A percentile compares a stretch with the other conserved stretches of the same genome.
These are phyloP conservation scores for Marchantia paleacea DNA, from an alignment of 225 moss, liverwort and hornwort species.

Conservation along the genomic window DNA sequence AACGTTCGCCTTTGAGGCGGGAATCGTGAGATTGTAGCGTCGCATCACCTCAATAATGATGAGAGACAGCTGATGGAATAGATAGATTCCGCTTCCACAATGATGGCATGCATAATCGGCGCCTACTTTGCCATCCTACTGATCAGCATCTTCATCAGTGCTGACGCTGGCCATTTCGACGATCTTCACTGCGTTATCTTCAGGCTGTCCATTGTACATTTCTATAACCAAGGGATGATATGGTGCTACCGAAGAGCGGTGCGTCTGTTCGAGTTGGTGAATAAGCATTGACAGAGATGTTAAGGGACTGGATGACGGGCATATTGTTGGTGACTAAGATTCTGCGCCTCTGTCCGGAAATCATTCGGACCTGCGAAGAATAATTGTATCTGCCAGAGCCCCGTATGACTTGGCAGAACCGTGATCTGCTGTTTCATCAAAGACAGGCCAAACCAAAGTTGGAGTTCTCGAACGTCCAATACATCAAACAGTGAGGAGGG, in stretches of 20 bases:
- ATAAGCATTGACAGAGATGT: not conserved
- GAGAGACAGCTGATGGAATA: not conserved
- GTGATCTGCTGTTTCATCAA: too few relatives aligned
- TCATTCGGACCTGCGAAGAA: not conserved
- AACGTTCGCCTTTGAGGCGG: not conserved
- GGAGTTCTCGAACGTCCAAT: too few relatives aligned
- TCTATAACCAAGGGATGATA: not conserved
- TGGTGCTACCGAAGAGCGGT: not conserved
- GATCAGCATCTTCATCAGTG: not conserved
- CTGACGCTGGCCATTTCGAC: not conserved
- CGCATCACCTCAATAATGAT: not conserved
- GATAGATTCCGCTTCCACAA: not conserved
- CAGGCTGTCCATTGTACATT: not conserved
- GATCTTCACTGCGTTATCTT: too few relatives aligned
- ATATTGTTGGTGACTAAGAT: not conserved
- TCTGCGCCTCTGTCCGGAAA: not conserved
- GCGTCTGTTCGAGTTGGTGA: not conserved
- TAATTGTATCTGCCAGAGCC: too few relatives aligned
- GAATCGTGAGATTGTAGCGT: not conserved
- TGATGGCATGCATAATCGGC: not conserved
- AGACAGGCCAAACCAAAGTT: too few relatives aligned
- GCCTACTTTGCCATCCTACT: not conserved
- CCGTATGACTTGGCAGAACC: too few relatives aligned
- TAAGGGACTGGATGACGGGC: slow-evolving; percentile 4
- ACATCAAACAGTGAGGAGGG: too few relatives aligned